These are phyloP conservation scores for Sordaria brevicollis DNA, from an alignment of 495 filamentous ascomycete genomes.

Conservation along the genomic window DNA sequence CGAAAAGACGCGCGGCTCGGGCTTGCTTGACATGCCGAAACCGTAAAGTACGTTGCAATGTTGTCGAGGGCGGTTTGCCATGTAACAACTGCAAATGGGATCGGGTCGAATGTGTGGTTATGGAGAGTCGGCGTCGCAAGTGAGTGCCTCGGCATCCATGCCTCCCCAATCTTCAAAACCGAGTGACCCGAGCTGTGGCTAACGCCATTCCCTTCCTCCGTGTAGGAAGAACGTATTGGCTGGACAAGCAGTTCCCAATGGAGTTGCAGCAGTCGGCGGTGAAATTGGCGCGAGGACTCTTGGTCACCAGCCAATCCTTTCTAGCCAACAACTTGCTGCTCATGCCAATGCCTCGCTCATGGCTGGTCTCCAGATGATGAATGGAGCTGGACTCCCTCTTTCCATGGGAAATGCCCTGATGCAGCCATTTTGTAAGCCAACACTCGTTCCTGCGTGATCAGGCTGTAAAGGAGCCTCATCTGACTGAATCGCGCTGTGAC, in stretches of 20 bases:
- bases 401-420: not conserved
- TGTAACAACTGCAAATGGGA: conserved; percentile 87
- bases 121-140: conserved; percentile 86
- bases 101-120: conserved; percentile 78
- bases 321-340: not conserved
- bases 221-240: not conserved
- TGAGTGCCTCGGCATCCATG: conserved; percentile 32
- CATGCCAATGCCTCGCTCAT: not conserved
- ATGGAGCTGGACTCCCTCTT: not conserved
- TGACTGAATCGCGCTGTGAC: not conserved
- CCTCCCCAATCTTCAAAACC: not conserved
- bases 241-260: not conserved
- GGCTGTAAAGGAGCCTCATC: not conserved
- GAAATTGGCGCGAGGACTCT: not conserved
- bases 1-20: conserved; percentile 73
- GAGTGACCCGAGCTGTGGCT: not conserved
- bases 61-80: conserved; percentile 67
- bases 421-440: not conserved
- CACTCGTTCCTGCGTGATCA: not conserved
- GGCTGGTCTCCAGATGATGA: not conserved
- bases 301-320: not conserved
- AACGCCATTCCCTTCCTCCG: not conserved
- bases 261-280: not conserved
- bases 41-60: conserved; percentile 90
- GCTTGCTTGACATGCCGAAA: conserved; percentile 80